Evolutionary conservation across 768 basidiomycete genomes (phyloP).

Genomic region (Candolleomyces aberdarensis): DNA sequence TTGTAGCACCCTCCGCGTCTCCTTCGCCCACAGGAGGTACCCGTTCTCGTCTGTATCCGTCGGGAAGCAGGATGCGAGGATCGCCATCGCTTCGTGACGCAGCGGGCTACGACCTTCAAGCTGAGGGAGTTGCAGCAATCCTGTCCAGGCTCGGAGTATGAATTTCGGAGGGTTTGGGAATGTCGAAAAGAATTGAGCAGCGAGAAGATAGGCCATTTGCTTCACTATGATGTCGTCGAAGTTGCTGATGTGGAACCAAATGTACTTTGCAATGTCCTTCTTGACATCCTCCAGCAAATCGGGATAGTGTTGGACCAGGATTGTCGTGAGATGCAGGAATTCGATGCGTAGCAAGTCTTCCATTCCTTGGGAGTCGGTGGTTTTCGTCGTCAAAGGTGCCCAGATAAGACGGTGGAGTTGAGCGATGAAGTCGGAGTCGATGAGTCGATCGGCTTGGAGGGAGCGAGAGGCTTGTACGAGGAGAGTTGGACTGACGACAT

Average conservation of each 20-base stretch:
- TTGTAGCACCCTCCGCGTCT: slow-evolving; percentile 77
- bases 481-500: slow-evolving; percentile 84
- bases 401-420: slow-evolving; percentile 75
- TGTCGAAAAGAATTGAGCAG: slow-evolving; percentile 87
- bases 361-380: slow-evolving; percentile 45
- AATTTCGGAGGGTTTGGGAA: slow-evolving; percentile 92
- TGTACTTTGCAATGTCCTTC: slow-evolving; percentile 91
- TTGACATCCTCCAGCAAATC: slow-evolving; percentile 76
- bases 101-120: slow-evolving; percentile 73
- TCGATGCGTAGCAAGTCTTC: slow-evolving; percentile 92
- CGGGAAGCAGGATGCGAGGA: slow-evolving; percentile 79
- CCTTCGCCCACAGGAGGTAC: slow-evolving; percentile 79
- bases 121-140: slow-evolving; percentile 74
- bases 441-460: slow-evolving; percentile 51
- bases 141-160: slow-evolving; percentile 86
- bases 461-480: slow-evolving; percentile 67
- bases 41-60: slow-evolving; percentile 56
- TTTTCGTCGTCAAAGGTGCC: slow-evolving; percentile 64
- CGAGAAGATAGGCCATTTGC: slow-evolving; percentile 86
- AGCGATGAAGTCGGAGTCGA: slow-evolving; percentile 69
- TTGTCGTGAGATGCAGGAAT: slow-evolving; percentile 82
- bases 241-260: slow-evolving; percentile 79
- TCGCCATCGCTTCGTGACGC: slow-evolving; percentile 81
- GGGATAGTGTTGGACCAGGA: slow-evolving; percentile 83
- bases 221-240: slow-evolving; percentile 89